Conservation (phyloP, 306 rosid species). For the Fragaria nilgerrensis region DNA sequence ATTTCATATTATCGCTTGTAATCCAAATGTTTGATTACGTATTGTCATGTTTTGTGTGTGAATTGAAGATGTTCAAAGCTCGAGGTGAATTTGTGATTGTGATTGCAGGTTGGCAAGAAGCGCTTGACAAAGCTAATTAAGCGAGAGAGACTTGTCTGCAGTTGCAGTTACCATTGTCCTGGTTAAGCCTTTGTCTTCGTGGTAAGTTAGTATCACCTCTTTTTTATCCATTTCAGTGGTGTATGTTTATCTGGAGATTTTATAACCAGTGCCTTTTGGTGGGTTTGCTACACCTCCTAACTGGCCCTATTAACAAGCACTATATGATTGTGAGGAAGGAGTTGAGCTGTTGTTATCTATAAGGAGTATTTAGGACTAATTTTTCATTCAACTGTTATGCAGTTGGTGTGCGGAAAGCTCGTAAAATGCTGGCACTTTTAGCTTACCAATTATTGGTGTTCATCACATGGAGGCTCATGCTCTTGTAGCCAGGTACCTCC, state of each 20-base stretch:
- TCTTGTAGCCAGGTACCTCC: conserved; percentile 81
- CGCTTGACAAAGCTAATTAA: conserved; percentile 78
- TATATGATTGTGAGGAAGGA: not conserved
- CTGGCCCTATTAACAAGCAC: not conserved
- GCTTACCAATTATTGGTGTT: conserved; percentile 76
- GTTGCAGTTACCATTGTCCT: conserved; percentile 95
- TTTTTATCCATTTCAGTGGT: not conserved
- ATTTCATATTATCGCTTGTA: not conserved
- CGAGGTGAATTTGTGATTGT: conserved; percentile 20
- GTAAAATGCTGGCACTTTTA: conserved; percentile 59
- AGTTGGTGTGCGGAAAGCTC: conserved; percentile 94
- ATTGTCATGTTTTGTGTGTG: conserved; percentile 10
- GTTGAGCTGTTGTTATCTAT: conserved; percentile 8
- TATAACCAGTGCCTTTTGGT: not conserved
- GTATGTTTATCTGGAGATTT: not conserved
- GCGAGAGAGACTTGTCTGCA: conserved; percentile 79
- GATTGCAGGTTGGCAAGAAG: conserved; percentile 82
- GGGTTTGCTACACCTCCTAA: not conserved
- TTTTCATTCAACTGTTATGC: conserved; percentile 32
- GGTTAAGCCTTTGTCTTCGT: conserved; percentile 97
- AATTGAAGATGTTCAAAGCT: not conserved
- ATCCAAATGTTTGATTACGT: conserved; percentile 7
- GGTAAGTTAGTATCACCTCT: conserved; percentile 44
- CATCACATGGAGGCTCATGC: conserved; percentile 99
- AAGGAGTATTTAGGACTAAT: conserved; percentile 20